Evolutionary conservation across 805 yeast genomes (phyloP).

Genomic region (Maudiozyma turicensis): DNA sequence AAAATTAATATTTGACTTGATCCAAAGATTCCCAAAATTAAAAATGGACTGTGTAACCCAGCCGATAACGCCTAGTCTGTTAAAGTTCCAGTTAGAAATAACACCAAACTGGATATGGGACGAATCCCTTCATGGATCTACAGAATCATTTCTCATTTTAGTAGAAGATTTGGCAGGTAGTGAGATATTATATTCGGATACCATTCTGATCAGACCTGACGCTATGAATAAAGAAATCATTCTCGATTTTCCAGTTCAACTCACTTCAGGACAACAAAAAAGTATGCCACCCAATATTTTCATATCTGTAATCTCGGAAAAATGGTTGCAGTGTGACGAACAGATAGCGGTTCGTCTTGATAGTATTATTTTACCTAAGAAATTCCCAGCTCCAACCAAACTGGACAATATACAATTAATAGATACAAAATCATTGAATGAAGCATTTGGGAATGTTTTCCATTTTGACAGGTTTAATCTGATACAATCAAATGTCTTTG

Average conservation of each 20-base stretch:
- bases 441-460: constrained; percentile 39
- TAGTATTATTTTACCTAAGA: constrained; percentile 20
- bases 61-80: constrained; percentile 64
- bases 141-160: constrained; percentile 57
- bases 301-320: constrained; percentile 63
- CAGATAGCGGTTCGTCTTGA: constrained; percentile 44
- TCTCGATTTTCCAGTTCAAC: constrained; percentile 52
- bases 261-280: constrained; percentile 16
- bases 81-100: constrained; percentile 58
- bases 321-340: constrained; percentile 72
- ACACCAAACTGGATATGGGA: constrained; percentile 79
- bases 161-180: constrained; percentile 86
- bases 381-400: constrained; percentile 22
- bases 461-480: constrained; percentile 51
- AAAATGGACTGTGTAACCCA: constrained; percentile 51
- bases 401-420: constrained; percentile 31
- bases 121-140: constrained; percentile 44
- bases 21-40: constrained; percentile 67
- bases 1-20: constrained; percentile 42
- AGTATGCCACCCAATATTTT: constrained; percentile 61
- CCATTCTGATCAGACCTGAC: constrained; percentile 40
- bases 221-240: constrained; percentile 45
- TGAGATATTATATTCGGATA: constrained; percentile 49
- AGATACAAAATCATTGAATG: constrained; percentile 40
- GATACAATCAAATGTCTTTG: constrained; percentile 65